phyloP scores from a whole-genome alignment of 1,139 yeast species.

The Sugiyamaella xylanicola region DNA sequence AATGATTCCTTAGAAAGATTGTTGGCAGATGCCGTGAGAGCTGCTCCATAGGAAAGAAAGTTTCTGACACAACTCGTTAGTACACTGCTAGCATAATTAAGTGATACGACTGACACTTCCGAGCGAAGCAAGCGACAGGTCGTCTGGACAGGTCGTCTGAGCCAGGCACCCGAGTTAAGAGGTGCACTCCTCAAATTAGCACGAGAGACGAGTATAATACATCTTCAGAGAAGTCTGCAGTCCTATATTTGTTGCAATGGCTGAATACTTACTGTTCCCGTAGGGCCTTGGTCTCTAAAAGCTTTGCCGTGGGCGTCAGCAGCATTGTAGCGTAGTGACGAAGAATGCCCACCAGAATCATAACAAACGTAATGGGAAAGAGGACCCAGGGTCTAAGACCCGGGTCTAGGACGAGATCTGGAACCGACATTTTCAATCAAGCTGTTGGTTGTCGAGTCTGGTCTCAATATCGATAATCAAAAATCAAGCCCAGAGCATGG shows the following conservation, averaged over 20 bases:
- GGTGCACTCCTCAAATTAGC: too few relatives aligned
- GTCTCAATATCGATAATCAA: too few relatives aligned
- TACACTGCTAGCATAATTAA: neutral
- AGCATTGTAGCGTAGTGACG: constrained; percentile 69
- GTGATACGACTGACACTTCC: too few relatives aligned
- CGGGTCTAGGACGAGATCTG: constrained; percentile 73
- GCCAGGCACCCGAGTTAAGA: too few relatives aligned
- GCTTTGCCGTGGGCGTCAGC: constrained; percentile 58
- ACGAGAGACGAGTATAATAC: too few relatives aligned
- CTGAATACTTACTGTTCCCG: constrained; percentile 57
- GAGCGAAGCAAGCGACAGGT: too few relatives aligned
- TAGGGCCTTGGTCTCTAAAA: constrained; percentile 53
- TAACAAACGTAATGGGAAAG: constrained; percentile 82
- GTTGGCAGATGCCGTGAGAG: constrained; percentile 53
- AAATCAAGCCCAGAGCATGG: too few relatives aligned
- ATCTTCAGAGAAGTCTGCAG: too few relatives aligned
- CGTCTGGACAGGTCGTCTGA: too few relatives aligned
- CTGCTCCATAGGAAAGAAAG: constrained; percentile 55
- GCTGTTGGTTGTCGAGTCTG: too few relatives aligned
- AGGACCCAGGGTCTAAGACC: constrained; percentile 86
- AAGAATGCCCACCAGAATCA: constrained; percentile 86
- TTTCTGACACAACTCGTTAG: constrained; percentile 35
- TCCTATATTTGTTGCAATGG: too few relatives aligned
- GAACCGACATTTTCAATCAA: constrained; percentile 43
- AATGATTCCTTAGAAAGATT: constrained; percentile 54